A percentile compares a stretch with the other conserved stretches of the same genome.
These are phyloP conservation scores for Tremellales sp. DNA, from an alignment of 1,284 basidiomycete genomes.

Conservation along the genomic window DNA sequence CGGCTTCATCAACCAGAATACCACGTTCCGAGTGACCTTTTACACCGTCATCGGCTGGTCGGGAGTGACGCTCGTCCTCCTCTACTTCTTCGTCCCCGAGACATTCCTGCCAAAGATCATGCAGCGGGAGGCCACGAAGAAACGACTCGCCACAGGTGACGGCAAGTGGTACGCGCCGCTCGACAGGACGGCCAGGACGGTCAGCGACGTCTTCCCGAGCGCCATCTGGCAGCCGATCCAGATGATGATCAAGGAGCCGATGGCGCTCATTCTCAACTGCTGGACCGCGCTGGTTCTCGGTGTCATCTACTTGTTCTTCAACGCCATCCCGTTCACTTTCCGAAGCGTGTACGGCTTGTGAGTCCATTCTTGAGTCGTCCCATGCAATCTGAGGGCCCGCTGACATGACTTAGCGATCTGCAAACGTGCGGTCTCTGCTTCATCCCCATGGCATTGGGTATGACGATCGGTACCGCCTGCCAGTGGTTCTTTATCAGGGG, in stretches of 20 bases:
- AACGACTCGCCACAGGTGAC: neutral
- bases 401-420: neutral
- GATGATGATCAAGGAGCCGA: neutral
- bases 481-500: neutral
- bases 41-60: neutral
- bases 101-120: neutral
- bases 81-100: neutral
- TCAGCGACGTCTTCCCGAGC: neutral
- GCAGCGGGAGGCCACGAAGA: neutral
- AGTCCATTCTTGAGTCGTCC: neutral
- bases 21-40: neutral
- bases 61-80: neutral
- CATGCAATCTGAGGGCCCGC: neutral
- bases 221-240: neutral
- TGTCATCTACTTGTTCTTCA: neutral
- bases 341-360: neutral
- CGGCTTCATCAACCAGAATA: neutral
- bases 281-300: neutral
- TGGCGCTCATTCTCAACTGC: neutral
- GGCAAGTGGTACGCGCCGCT: neutral
- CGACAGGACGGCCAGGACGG: neutral
- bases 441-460: neutral
- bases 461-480: neutral
- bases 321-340: neutral
- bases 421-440: neutral